phyloP scores from a whole-genome alignment of 2,329 filamentous ascomycete species.

The Arthrinium puccinioides region DNA sequence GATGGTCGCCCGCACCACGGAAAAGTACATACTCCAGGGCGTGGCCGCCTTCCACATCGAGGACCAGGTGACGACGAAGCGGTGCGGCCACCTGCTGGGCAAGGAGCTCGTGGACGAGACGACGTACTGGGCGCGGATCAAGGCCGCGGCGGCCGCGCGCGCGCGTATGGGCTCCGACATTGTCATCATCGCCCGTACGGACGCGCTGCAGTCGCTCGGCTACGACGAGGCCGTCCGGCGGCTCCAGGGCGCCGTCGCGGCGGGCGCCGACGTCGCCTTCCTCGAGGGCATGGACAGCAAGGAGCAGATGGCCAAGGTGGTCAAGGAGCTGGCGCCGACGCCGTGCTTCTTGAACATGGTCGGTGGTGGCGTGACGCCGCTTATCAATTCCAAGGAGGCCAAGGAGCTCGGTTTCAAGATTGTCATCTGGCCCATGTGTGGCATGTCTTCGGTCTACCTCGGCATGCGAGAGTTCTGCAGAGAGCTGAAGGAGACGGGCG shows the following conservation, averaged over 20 bases:
- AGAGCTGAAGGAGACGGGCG: constrained; percentile 22
- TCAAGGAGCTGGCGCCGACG: constrained; percentile 25
- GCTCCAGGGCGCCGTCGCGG: constrained; percentile 34
- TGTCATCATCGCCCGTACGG: constrained; percentile 51
- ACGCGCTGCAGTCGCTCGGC: constrained; percentile 42
- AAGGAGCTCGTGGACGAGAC: constrained; percentile 23
- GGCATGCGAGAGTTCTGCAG: constrained; percentile 21
- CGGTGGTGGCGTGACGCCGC: constrained; percentile 22
- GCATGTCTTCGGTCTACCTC: constrained; percentile 22
- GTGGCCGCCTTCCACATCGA: constrained; percentile 24
- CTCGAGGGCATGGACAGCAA: constrained; percentile 42
- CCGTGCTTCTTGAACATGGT: constrained; percentile 26
- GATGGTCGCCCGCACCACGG: constrained; percentile 43
- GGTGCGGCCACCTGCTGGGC: constrained; percentile 27
- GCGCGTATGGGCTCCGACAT: constrained; percentile 38
- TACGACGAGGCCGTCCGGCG: constrained; percentile 43
- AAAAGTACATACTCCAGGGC: constrained; percentile 18
- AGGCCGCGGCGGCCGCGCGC: constrained; percentile 24
- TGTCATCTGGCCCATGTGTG: constrained; percentile 24
- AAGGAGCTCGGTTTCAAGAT: constrained; percentile 20
- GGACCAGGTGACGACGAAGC: constrained; percentile 27
- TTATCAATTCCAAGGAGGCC: constrained; percentile 19
- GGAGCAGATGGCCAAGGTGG: constrained; percentile 32
- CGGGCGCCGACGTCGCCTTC: constrained; percentile 46
- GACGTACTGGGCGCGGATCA: constrained; percentile 21